These are phyloP conservation scores for Pseudonectria buxi DNA, from an alignment of 2,329 filamentous ascomycete genomes.

Conservation along the genomic window DNA sequence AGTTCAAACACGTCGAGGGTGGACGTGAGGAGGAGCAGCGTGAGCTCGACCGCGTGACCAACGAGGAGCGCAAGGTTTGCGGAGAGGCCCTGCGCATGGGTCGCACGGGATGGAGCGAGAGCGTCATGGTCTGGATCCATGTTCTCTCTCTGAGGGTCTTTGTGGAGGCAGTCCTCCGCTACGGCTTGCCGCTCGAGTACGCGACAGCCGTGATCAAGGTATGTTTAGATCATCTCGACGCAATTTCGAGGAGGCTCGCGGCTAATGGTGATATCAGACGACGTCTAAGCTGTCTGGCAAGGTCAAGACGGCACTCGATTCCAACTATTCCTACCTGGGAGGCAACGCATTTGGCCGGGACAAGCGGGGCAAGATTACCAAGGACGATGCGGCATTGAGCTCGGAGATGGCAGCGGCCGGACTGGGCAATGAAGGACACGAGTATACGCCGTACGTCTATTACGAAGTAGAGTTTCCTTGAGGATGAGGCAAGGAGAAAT, in stretches of 20 bases:
- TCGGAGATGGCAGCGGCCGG: constrained; percentile 79
- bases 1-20: constrained; percentile 88
- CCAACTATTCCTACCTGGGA: constrained; percentile 81
- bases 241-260: background rate
- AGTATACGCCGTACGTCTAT: constrained; percentile 95
- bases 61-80: constrained; percentile 87
- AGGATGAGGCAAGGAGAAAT: constrained; percentile 12
- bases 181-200: constrained; percentile 86
- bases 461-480: constrained; percentile 80
- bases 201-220: constrained; percentile 81
- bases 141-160: constrained; percentile 87
- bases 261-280: constrained; percentile 48
- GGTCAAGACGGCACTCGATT: constrained; percentile 70
- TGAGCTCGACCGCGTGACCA: constrained; percentile 74
- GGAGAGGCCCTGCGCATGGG: constrained; percentile 83
- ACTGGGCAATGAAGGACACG: constrained; percentile 60
- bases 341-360: constrained; percentile 91
- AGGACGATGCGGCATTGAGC: constrained; percentile 74
- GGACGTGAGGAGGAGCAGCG: constrained; percentile 82
- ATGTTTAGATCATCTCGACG: constrained; percentile 28
- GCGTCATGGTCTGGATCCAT: constrained; percentile 93
- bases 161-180: constrained; percentile 95
- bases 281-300: constrained; percentile 77
- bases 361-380: constrained; percentile 85
- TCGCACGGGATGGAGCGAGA: constrained; percentile 90